Evolutionary conservation across 176 grass and related monocot species (phyloP).

Genomic region (Calamus simplicifolius): DNA sequence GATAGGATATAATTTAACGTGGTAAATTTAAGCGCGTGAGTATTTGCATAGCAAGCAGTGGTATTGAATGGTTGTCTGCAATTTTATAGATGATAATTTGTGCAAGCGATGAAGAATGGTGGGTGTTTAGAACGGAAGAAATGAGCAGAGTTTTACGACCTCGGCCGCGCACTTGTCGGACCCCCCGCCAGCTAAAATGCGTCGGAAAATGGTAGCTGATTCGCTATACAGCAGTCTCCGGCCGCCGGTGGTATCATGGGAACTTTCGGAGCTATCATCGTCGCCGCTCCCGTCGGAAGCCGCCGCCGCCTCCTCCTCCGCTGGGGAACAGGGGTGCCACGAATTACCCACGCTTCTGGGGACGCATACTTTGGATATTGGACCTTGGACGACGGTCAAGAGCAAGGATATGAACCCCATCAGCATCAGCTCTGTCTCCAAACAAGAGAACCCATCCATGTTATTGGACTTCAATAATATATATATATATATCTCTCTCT

Average conservation of each 20-base stretch:
- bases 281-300: not conserved
- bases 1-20: too few species aligned
- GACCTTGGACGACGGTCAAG: not conserved
- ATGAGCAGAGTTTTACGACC: not conserved
- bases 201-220: not conserved
- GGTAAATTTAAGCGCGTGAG: too few species aligned
- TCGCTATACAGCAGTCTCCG: slow-evolving; percentile 1
- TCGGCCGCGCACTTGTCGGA: not conserved
- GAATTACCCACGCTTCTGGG: not conserved
- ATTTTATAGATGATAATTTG: too few species aligned
- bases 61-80: too few species aligned
- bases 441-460: too few species aligned
- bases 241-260: too few species aligned
- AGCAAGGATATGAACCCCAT: slow-evolving; percentile 17
- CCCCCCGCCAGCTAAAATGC: slow-evolving; percentile 3
- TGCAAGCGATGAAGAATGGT: too few species aligned
- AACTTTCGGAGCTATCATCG: too few species aligned
- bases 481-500: too few species aligned
- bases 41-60: too few species aligned
- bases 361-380: slow-evolving; percentile 9
- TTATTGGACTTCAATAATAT: too few species aligned
- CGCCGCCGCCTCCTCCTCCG: too few species aligned
- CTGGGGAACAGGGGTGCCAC: slow-evolving; percentile 14
- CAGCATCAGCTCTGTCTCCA: slow-evolving; percentile 9
- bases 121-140: not conserved